A percentile compares a stretch with the other conserved stretches of the same genome.
Evolutionary conservation across 2,329 filamentous ascomycete genomes (phyloP).

Genomic region (Phialemonium atrogriseum): DNA sequence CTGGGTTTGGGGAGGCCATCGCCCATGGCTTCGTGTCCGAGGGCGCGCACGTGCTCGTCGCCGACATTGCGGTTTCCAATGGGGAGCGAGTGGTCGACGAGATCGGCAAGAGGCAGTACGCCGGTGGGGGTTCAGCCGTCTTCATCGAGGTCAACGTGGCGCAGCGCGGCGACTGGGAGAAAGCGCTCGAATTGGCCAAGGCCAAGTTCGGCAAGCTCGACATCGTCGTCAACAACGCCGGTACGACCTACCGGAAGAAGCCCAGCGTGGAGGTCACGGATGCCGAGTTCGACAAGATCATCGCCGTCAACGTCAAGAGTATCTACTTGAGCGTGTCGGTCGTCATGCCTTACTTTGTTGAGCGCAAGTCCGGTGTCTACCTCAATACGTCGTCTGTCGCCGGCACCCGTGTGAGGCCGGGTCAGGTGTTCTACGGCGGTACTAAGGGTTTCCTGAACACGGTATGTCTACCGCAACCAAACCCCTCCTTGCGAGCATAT

Average conservation of each 20-base stretch:
- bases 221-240: constrained; percentile 54
- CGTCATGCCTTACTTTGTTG: constrained; percentile 52
- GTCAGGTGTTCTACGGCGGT: no score
- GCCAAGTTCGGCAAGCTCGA: constrained; percentile 44
- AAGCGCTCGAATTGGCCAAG: constrained; percentile 34
- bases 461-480: no score
- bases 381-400: no score
- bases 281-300: constrained; percentile 56
- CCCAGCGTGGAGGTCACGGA: constrained; percentile 56
- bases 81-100: constrained; percentile 35
- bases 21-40: constrained; percentile 25
- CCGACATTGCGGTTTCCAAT: constrained; percentile 40
- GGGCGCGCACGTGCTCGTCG: constrained; percentile 17
- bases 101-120: no score
- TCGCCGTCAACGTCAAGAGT: constrained; percentile 61
- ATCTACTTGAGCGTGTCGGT: constrained; percentile 54
- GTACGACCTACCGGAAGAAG: constrained; percentile 51
- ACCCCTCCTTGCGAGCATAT: no score
- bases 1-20: constrained; percentile 49
- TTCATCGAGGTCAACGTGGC: constrained; percentile 43
- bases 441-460: no score
- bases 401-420: no score
- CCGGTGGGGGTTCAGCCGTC: constrained; percentile 31
- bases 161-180: constrained; percentile 43
- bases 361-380: no score